phyloP scores from a whole-genome alignment of 148 eudicot genomes.

The Rhododendron ovatum region DNA sequence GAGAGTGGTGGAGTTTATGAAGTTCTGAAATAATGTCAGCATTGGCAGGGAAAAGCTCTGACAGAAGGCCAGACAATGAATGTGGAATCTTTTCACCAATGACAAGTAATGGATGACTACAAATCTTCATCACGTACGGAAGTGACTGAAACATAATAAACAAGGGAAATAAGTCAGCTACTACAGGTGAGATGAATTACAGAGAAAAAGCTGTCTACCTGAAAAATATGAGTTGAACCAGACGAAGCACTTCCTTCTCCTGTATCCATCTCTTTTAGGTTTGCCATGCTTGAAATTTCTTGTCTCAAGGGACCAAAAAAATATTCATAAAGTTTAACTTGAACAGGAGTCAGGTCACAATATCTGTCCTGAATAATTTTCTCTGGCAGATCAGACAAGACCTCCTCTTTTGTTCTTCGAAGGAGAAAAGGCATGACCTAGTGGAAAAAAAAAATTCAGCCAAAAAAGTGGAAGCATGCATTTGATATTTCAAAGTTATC shows the following conservation, averaged over 20 bases:
- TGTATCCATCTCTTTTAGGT: slow-evolving; percentile 48
- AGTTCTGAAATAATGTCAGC: slow-evolving; percentile 67
- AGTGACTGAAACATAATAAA: slow-evolving; percentile 52
- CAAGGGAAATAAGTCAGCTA: slow-evolving; percentile 8
- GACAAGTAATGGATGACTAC: slow-evolving; percentile 97
- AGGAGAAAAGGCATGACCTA: slow-evolving; percentile 98
- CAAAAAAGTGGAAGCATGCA: not conserved
- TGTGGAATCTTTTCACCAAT: slow-evolving; percentile 66
- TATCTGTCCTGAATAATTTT: slow-evolving; percentile 98
- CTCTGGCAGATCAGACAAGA: slow-evolving; percentile 96
- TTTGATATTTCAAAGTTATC: not conserved
- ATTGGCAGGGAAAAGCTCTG: slow-evolving; percentile 51
- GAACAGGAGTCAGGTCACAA: slow-evolving; percentile 92
- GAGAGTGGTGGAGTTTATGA: slow-evolving; percentile 88
- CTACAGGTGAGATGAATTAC: not conserved
- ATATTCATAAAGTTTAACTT: slow-evolving; percentile 88
- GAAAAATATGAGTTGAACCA: slow-evolving; percentile 90
- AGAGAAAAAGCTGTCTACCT: slow-evolving; percentile 27
- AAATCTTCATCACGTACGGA: slow-evolving; percentile 89
- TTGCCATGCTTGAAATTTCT: slow-evolving; percentile 78
- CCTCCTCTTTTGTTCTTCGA: slow-evolving; percentile 94
- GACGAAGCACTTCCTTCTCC: slow-evolving; percentile 54
- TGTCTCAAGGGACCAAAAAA: slow-evolving; percentile 80
- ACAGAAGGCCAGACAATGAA: slow-evolving; percentile 44
- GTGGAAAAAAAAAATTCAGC: slow-evolving; percentile 7